A percentile compares a stretch with the other conserved stretches of the same genome.
phyloP scores from a whole-genome alignment of 331 rosid species.

The Quercus tomentella region DNA sequence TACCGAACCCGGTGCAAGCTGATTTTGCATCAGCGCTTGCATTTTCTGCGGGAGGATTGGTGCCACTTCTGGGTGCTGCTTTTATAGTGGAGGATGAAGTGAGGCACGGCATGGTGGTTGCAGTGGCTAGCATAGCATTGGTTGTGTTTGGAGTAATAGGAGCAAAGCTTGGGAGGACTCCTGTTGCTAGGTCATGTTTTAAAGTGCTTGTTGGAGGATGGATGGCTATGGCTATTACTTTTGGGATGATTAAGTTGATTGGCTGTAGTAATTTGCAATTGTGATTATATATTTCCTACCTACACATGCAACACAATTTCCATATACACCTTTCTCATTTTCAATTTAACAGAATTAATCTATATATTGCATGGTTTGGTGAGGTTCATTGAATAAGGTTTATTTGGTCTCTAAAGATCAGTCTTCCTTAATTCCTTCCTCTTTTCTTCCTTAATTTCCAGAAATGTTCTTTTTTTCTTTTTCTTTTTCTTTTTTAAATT shows the following conservation, averaged over 20 bases:
- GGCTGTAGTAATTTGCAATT: constrained; percentile 28
- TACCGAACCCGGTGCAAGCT: constrained; percentile 54
- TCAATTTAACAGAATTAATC: no score
- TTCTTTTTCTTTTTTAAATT: no score
- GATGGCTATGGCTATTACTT: constrained; percentile 77
- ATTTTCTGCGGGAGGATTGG: constrained; percentile 44
- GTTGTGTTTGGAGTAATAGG: constrained; percentile 56
- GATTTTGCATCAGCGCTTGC: constrained; percentile 59
- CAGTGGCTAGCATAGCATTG: constrained; percentile 44
- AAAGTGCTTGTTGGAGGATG: constrained; percentile 71
- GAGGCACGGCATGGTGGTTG: constrained; percentile 36
- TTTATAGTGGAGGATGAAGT: constrained; percentile 29
- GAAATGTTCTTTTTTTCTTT: no score
- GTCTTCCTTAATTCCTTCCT: no score
- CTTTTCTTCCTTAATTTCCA: no score
- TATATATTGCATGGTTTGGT: no score
- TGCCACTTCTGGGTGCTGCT: constrained; percentile 52
- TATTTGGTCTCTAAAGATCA: no score
- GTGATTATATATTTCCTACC: not conserved
- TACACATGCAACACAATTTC: no score
- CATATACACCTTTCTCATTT: no score
- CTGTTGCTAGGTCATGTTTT: constrained; percentile 26
- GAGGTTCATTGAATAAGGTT: no score
- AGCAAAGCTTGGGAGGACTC: constrained; percentile 55
- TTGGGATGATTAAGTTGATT: constrained; percentile 56